Evolutionary conservation across 192 early-diverging fungal species (phyloP), one percentile per base, ranked within the genome.

Genomic region (Umbelopsis vinacea): DNA sequence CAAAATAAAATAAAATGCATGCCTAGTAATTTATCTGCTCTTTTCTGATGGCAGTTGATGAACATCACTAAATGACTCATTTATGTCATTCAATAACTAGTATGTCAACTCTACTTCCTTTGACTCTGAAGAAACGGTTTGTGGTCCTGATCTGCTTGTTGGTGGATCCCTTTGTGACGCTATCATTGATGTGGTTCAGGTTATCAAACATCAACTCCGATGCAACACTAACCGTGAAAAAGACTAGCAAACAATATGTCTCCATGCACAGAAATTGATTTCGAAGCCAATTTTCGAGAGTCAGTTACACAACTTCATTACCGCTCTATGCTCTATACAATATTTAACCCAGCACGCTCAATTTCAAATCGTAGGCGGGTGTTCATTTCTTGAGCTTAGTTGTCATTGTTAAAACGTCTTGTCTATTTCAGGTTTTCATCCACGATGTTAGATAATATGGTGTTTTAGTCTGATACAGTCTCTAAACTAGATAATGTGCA

Each of bases 181-280:
- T 43, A 43, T 11, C 11, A 7, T 3, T 40, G 8, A 43, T 43
- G 35, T 29, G 38, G 29, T 29, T 63, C 24, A 63, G 57, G 57
- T 37, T 63, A 63, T 63, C 23, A 6, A 33, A 19, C 29, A 37
- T 2, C 29, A 63, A 63, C 57, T 63, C 57, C 57, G 57, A 14
- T 26, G 11, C 15, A 19, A 19, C 57, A 37, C 57, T 63, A 63
- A 37, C 29, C 55, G 15, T 4, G 55, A 63, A 29, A 29, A 29
- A 37, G 33, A 37, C 57, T 63, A 63, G 57, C 26, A 26, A 37
- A 37, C 57, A 35, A 63, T 7, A 3, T n/a, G 6, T 12, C 4
- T 35, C 57, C 29, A 63, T 63, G 57, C 57, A 63, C 26, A 37
- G 26, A 37, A 37, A 63, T 63, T 63, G 57, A 63, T 63, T 37